Percentiles rank a stretch among this genome's conserved stretches.
Evolutionary conservation across 1,139 yeast species (phyloP).

Genomic region (Pichia sp.): DNA sequence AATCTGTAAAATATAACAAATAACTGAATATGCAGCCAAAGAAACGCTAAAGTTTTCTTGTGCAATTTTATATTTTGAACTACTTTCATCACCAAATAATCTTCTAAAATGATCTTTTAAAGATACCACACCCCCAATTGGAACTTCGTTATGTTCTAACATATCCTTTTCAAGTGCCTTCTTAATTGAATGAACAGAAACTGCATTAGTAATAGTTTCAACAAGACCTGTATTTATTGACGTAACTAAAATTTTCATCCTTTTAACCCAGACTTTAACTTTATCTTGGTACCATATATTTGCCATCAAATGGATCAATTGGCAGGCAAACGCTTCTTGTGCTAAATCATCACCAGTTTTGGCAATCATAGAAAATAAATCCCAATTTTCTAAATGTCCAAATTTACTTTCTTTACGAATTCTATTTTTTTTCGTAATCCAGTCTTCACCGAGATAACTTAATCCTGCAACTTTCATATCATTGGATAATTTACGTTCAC

Average conservation of each 20-base stretch:
- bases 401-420: constrained; percentile 69
- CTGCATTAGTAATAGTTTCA: constrained; percentile 90
- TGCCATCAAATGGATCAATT: constrained; percentile 78
- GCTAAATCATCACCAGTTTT: constrained; percentile 94
- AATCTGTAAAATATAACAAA: constrained; percentile 83
- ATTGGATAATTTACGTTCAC: constrained; percentile 84
- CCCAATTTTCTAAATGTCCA: constrained; percentile 92
- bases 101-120: constrained; percentile 70
- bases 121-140: constrained; percentile 64
- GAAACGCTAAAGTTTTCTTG: constrained; percentile 80
- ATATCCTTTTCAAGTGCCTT: constrained; percentile 80
- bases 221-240: constrained; percentile 88
- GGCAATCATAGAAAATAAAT: constrained; percentile 87
- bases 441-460: constrained; percentile 79
- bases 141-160: constrained; percentile 56
- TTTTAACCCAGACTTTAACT: constrained; percentile 81
- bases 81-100: constrained; percentile 58
- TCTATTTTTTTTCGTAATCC: constrained; percentile 76
- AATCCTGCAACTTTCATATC: constrained; percentile 78
- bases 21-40: constrained; percentile 81
- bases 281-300: constrained; percentile 68
- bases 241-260: constrained; percentile 86
- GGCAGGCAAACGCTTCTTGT: constrained; percentile 98
- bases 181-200: constrained; percentile 88
- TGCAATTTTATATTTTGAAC: constrained; percentile 56